Conservation (phyloP, 345 rosid species). For the Erysimum cheiranthoides region DNA sequence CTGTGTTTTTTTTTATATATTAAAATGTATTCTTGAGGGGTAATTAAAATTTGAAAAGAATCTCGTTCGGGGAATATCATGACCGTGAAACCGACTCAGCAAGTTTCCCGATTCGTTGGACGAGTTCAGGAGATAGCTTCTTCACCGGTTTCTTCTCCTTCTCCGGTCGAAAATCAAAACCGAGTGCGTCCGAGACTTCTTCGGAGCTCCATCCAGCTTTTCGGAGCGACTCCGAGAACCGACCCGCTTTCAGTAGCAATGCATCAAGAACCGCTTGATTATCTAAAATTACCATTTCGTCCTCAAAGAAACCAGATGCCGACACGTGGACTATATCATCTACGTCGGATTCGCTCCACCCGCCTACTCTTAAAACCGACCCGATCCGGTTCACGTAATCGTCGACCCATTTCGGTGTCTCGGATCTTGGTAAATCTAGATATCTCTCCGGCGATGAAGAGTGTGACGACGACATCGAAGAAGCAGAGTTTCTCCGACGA, state of each 20-base stretch:
- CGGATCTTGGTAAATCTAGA: conserved; percentile 69
- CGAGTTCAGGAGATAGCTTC: conserved; percentile 73
- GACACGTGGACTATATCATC: conserved; percentile 77
- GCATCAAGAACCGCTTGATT: conserved; percentile 83
- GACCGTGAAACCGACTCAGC: conserved; percentile 85
- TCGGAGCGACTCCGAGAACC: conserved; percentile 84
- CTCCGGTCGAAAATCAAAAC: conserved; percentile 82
- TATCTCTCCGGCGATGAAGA: conserved; percentile 79
- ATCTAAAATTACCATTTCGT: conserved; percentile 78
- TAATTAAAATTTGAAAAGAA: conserved; percentile 15
- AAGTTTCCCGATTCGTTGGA: conserved; percentile 76
- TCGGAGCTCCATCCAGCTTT: conserved; percentile 99
- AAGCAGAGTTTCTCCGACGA: conserved; percentile 66
- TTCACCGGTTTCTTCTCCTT: conserved; percentile 77
- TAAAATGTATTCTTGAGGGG: neutral
- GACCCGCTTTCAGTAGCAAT: conserved; percentile 81
- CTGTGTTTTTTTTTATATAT: conserved; percentile 15
- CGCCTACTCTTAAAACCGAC: conserved; percentile 79
- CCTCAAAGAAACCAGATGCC: conserved; percentile 84
- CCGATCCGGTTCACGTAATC: conserved; percentile 77
- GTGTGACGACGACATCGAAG: conserved; percentile 58
- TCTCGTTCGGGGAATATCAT: conserved; percentile 35
- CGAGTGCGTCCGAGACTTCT: conserved; percentile 85
- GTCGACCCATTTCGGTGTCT: conserved; percentile 83
- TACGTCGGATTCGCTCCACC: conserved; percentile 88